phyloP scores from a whole-genome alignment of 805 yeast genomes.

The Wickerhamiella siamensis region DNA sequence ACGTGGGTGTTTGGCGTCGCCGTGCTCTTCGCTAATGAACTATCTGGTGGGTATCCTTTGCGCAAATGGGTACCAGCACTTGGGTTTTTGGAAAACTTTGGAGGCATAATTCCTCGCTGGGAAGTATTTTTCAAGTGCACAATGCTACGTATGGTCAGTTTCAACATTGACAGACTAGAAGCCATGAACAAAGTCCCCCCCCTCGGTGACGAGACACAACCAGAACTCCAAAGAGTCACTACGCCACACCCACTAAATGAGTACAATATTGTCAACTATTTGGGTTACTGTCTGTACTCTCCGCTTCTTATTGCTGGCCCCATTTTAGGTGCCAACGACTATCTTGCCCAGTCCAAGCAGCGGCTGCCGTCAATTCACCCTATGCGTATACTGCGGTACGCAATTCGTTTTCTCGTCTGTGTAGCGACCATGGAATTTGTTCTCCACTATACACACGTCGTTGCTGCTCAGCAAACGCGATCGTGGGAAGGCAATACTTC shows the following conservation, averaged over 20 bases:
- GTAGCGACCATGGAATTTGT: slow-evolving; percentile 78
- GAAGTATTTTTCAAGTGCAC: slow-evolving; percentile 91
- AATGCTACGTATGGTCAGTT: slow-evolving; percentile 69
- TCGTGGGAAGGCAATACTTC: slow-evolving; percentile 89
- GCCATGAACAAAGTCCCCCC: slow-evolving; percentile 5
- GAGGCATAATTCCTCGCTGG: slow-evolving; percentile 82
- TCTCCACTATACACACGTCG: slow-evolving; percentile 80
- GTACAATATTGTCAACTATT: slow-evolving; percentile 49
- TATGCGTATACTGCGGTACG: slow-evolving; percentile 42
- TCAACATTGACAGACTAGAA: slow-evolving; percentile 50
- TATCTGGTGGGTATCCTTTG: slow-evolving; percentile 38
- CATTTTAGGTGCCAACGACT: slow-evolving; percentile 82
- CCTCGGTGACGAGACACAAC: neutral
- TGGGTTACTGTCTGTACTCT: slow-evolving; percentile 67
- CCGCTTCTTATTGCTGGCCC: slow-evolving; percentile 96
- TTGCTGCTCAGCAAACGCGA: slow-evolving; percentile 75
- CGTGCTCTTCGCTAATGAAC: slow-evolving; percentile 65
- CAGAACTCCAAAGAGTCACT: slow-evolving; percentile 21
- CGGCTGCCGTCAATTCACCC: slow-evolving; percentile 44
- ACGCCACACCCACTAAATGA: slow-evolving; percentile 47
- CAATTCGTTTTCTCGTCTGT: slow-evolving; percentile 54
- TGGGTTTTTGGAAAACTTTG: slow-evolving; percentile 44
- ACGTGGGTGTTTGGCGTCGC: slow-evolving; percentile 75
- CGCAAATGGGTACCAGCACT: slow-evolving; percentile 31
- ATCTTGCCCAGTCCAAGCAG: slow-evolving; percentile 45